Conservation (phyloP, 2,329 filamentous ascomycete genomes). For the Ilyonectria robusta region DNA sequence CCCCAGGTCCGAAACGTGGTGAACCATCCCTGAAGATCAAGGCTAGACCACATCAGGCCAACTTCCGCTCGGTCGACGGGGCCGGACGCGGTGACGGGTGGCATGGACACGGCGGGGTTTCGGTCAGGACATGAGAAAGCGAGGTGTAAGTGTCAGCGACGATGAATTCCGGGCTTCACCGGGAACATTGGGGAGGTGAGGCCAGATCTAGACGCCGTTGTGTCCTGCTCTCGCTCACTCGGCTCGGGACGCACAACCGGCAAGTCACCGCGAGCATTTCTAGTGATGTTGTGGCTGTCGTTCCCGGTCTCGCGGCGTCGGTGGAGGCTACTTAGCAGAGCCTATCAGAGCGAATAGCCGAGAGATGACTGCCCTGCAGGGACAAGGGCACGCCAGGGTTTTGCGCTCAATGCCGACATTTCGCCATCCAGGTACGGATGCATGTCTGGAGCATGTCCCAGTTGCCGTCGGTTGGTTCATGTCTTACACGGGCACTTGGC, state of each 20-base stretch:
- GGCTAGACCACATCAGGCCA: conserved; percentile 23
- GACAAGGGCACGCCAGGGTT: conserved; percentile 28
- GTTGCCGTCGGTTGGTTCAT: conserved; percentile 6
- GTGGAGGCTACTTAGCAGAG: conserved; percentile 36
- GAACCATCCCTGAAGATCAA: conserved; percentile 3
- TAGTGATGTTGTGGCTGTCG: conserved; percentile 15
- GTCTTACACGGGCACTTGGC: not conserved
- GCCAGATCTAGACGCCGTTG: not conserved
- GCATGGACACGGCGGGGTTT: conserved; percentile 25
- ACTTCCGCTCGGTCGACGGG: conserved; percentile 45
- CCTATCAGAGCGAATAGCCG: conserved; percentile 39
- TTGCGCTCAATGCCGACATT: conserved; percentile 32
- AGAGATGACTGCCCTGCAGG: conserved; percentile 27
- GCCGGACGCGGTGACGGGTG: conserved; percentile 32
- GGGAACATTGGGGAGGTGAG: conserved; percentile 3
- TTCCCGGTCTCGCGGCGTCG: conserved; percentile 20
- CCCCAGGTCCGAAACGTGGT: conserved; percentile 19
- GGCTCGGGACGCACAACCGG: conserved; percentile 30
- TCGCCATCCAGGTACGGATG: conserved; percentile 34
- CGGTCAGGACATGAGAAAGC: conserved; percentile 16
- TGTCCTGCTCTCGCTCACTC: conserved; percentile 11
- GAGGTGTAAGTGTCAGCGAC: not conserved
- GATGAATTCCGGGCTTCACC: not conserved
- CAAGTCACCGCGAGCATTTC: conserved; percentile 38
- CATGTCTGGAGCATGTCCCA: conserved; percentile 5